Evolutionary conservation across 371 early-diverging fungal species (phyloP).

Genomic region (Apophysomyces ossiformis): DNA sequence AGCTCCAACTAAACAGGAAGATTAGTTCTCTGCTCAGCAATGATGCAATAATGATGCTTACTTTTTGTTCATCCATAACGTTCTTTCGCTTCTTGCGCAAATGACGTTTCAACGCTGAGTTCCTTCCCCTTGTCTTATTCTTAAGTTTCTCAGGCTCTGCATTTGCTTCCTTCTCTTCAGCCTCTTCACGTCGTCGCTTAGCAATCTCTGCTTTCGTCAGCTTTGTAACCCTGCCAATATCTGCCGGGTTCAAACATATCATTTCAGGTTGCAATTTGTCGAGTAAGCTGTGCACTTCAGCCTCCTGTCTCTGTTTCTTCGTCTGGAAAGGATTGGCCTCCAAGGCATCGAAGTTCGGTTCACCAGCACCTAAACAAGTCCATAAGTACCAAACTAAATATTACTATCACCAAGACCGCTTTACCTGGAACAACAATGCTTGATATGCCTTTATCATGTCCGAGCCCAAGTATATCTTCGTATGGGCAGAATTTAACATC

Average conservation of each 20-base stretch:
- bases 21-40: neutral
- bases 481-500: slow-evolving; percentile 88
- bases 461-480: slow-evolving; percentile 97
- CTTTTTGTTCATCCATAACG: slow-evolving; percentile 73
- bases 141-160: slow-evolving; percentile 45
- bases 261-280: slow-evolving; percentile 93
- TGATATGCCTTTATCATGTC: slow-evolving; percentile 84
- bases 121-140: slow-evolving; percentile 80
- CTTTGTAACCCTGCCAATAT: slow-evolving; percentile 71
- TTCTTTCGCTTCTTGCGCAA: slow-evolving; percentile 76
- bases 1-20: slow-evolving; percentile 20
- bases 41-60: slow-evolving; percentile 22
- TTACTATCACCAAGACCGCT: neutral
- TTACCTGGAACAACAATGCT: slow-evolving; percentile 91
- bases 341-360: slow-evolving; percentile 95
- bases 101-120: slow-evolving; percentile 74
- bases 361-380: slow-evolving; percentile 71
- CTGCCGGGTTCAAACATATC: slow-evolving; percentile 83
- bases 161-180: slow-evolving; percentile 49
- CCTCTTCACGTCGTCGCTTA: slow-evolving; percentile 36
- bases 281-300: slow-evolving; percentile 91
- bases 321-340: slow-evolving; percentile 97
- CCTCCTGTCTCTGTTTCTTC: slow-evolving; percentile 87
- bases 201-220: slow-evolving; percentile 54
- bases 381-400: neutral